phyloP scores from a whole-genome alignment of 2,329 filamentous ascomycete genomes.

The Trichophyton benhamiae region DNA sequence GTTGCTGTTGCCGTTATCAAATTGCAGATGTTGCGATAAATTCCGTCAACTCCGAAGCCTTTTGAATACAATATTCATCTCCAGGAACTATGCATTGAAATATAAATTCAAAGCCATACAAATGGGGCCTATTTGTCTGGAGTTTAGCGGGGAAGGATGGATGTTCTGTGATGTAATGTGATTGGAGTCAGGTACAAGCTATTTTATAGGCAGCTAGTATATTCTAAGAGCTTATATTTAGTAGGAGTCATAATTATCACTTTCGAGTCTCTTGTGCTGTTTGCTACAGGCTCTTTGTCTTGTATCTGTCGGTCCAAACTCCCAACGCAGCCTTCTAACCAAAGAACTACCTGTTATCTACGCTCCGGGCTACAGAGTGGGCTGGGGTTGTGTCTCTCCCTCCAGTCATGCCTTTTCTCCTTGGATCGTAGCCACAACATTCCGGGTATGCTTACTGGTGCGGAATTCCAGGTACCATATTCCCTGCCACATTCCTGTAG shows the following conservation, averaged over 20 bases:
- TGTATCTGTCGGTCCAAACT: not conserved
- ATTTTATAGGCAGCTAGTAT: not conserved
- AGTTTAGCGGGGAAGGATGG: too few species aligned
- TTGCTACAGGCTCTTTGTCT: too few species aligned
- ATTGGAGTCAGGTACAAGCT: not conserved
- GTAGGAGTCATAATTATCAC: not conserved
- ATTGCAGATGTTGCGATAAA: too few species aligned
- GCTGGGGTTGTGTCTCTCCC: not conserved
- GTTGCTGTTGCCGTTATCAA: too few species aligned
- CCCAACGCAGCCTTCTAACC: too few species aligned
- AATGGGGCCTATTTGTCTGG: too few species aligned
- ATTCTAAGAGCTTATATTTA: not conserved
- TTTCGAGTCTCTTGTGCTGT: not conserved
- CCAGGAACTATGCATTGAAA: too few species aligned
- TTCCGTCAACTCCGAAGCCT: too few species aligned
- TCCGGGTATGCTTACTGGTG: slow-evolving; percentile 59
- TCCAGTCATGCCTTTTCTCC: slow-evolving; percentile 50
- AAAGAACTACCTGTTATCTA: too few species aligned
- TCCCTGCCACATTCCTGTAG: slow-evolving; percentile 51
- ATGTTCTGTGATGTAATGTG: not conserved
- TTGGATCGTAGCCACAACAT: slow-evolving; percentile 85
- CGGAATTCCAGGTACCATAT: slow-evolving; percentile 95
- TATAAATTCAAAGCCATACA: too few species aligned
- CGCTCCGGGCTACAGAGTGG: not conserved
- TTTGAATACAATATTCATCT: too few species aligned